Percentiles rank a stretch among this genome's conserved stretches.
Evolutionary conservation across 2,329 filamentous ascomycete species (phyloP).

Genomic region (Diaporthe citri): DNA sequence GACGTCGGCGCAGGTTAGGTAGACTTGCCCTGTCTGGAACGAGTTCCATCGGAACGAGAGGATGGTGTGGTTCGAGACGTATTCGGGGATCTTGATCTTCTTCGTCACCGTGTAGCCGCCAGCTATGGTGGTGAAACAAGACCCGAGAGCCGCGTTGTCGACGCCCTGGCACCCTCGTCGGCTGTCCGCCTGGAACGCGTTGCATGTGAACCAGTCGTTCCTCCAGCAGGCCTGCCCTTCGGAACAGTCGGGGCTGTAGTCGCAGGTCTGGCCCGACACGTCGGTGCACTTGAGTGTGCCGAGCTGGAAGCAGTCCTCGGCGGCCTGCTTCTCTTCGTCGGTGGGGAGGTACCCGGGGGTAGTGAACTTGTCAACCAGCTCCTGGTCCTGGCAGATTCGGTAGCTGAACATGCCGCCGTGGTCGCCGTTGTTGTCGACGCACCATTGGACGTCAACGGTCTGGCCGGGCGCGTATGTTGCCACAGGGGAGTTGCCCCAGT

Average conservation of each 20-base stretch:
- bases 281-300: conserved; percentile 63
- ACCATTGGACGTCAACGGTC: conserved; percentile 65
- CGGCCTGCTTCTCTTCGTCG: conserved; percentile 63
- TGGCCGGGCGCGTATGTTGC: conserved; percentile 60
- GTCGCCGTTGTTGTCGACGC: conserved; percentile 68
- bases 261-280: conserved; percentile 62
- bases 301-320: conserved; percentile 64
- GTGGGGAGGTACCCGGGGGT: conserved; percentile 62
- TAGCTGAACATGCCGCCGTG: conserved; percentile 70
- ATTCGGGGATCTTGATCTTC: conserved; percentile 63
- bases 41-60: conserved; percentile 67
- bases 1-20: conserved; percentile 66
- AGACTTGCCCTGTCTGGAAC: conserved; percentile 66
- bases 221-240: conserved; percentile 58
- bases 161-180: conserved; percentile 60
- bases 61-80: conserved; percentile 62
- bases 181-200: conserved; percentile 54
- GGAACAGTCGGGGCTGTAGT: conserved; percentile 61
- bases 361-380: conserved; percentile 63
- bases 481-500: conserved; percentile 59
- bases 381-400: conserved; percentile 65
- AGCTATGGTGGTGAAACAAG: conserved; percentile 64
- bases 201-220: conserved; percentile 69
- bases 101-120: conserved; percentile 67
- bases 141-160: conserved; percentile 56